These are phyloP conservation scores for Adenanthera pavonina DNA, from an alignment of 306 rosid species.

Conservation along the genomic window DNA sequence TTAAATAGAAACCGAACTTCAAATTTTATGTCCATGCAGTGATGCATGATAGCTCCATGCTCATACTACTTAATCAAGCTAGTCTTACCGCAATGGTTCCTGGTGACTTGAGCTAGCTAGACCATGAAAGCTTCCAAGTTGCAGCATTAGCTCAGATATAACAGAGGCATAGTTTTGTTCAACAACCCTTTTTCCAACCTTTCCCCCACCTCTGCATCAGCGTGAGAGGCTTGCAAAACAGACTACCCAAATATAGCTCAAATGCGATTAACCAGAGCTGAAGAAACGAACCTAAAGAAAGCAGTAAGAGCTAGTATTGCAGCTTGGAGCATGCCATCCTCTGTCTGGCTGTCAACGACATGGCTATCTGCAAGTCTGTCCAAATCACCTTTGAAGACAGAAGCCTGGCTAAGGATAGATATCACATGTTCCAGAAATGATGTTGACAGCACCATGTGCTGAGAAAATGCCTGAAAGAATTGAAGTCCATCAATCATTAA, in stretches of 20 bases:
- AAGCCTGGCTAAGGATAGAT: slow-evolving; percentile 73
- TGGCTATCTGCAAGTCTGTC: slow-evolving; percentile 68
- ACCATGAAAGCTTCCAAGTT: slow-evolving; percentile 90
- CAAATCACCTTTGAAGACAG: slow-evolving; percentile 59
- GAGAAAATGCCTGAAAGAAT: slow-evolving; percentile 84
- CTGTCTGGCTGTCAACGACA: slow-evolving; percentile 67
- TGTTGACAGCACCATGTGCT: slow-evolving; percentile 76
- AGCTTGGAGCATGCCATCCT: slow-evolving; percentile 75
- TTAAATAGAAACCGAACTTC: not conserved
- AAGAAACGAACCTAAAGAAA: slow-evolving; percentile 75
- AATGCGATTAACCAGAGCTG: slow-evolving; percentile 33
- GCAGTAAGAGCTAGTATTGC: slow-evolving; percentile 90
- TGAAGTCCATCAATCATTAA: slow-evolving; percentile 6
- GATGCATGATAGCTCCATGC: not conserved
- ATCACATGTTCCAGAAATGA: slow-evolving; percentile 88
- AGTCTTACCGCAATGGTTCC: slow-evolving; percentile 77
- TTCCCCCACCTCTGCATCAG: slow-evolving; percentile 94
- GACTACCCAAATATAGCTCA: slow-evolving; percentile 29
- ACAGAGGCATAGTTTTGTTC: slow-evolving; percentile 93
- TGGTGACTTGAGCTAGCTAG: slow-evolving; percentile 74
- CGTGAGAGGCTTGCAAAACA: slow-evolving; percentile 33
- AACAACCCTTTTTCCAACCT: slow-evolving; percentile 88
- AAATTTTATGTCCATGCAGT: not conserved
- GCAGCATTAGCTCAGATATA: slow-evolving; percentile 88
- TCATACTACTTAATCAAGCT: slow-evolving; percentile 21